A percentile compares a stretch with the other conserved stretches of the same genome.
These are phyloP conservation scores for Eudorina sp. DNA, from an alignment of 139 green algal genomes.

Conservation along the genomic window DNA sequence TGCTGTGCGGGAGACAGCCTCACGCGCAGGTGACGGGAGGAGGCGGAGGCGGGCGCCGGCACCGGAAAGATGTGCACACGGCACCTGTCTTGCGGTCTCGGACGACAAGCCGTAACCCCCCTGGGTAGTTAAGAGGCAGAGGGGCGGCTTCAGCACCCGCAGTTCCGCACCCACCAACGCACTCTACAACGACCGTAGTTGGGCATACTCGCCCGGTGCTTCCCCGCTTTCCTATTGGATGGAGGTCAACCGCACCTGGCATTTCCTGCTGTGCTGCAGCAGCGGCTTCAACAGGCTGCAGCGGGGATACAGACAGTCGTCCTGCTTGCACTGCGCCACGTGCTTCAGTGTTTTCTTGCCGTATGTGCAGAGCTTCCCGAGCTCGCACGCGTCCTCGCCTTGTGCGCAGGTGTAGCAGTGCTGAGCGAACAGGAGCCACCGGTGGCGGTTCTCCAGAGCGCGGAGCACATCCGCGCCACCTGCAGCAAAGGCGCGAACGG, in stretches of 20 bases:
- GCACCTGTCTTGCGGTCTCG: too few relatives aligned
- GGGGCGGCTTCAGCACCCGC: too few relatives aligned
- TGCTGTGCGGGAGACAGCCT: too few relatives aligned
- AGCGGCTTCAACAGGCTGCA: constrained; percentile 30
- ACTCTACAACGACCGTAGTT: too few relatives aligned
- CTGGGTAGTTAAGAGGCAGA: too few relatives aligned
- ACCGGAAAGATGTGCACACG: too few relatives aligned
- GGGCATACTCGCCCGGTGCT: too few relatives aligned
- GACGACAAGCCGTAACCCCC: too few relatives aligned
- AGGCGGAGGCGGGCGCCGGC: too few relatives aligned
- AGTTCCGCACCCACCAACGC: too few relatives aligned
- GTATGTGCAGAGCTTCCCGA: constrained; percentile 45
- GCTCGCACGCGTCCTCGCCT: constrained; percentile 14
- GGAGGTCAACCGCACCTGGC: constrained; percentile 27
- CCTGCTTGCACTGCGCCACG: not conserved
- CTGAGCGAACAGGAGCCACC: constrained; percentile 43
- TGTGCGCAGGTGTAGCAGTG: constrained; percentile 43
- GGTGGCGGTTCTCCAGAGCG: constrained; percentile 33
- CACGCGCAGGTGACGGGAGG: too few relatives aligned
- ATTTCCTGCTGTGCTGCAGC: constrained; percentile 35
- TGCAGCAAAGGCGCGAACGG: not conserved
- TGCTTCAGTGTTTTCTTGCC: constrained; percentile 41
- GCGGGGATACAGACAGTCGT: constrained; percentile 21
- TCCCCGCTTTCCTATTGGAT: too few relatives aligned
- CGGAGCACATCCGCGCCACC: not conserved